Evolutionary conservation across 352 stramenopile species (phyloP).

Genomic region (Phytophthora palmivora): DNA sequence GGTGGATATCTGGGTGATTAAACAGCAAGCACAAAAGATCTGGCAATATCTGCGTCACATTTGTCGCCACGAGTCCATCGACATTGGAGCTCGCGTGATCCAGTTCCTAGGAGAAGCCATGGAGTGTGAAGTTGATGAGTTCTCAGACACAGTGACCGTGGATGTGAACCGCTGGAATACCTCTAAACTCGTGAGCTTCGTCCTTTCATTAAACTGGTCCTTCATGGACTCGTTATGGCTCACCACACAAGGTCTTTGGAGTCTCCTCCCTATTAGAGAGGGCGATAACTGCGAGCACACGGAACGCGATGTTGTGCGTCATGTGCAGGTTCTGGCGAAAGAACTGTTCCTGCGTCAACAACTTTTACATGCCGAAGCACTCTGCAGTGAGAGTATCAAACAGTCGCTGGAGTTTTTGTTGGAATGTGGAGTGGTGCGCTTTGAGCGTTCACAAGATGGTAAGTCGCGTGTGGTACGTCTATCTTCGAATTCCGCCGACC

Average conservation of each 20-base stretch:
- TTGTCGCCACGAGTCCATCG: slow-evolving; percentile 62
- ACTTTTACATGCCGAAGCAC: slow-evolving; percentile 65
- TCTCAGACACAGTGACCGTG: slow-evolving; percentile 32
- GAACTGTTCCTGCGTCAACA: slow-evolving; percentile 51
- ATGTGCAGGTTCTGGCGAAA: slow-evolving; percentile 63
- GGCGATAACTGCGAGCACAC: slow-evolving; percentile 21
- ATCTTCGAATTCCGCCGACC: slow-evolving; percentile 12
- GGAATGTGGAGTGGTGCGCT: slow-evolving; percentile 50
- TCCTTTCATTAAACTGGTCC: slow-evolving; percentile 74
- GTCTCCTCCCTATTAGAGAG: slow-evolving; percentile 27
- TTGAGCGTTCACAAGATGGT: slow-evolving; percentile 37
- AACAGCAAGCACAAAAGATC: slow-evolving; percentile 54
- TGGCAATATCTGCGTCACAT: slow-evolving; percentile 76
- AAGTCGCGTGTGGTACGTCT: slow-evolving; percentile 40
- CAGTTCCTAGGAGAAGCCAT: slow-evolving; percentile 39
- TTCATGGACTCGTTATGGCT: slow-evolving; percentile 84
- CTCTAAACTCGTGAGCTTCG: slow-evolving; percentile 60
- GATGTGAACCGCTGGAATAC: slow-evolving; percentile 45
- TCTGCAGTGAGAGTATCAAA: slow-evolving; percentile 83
- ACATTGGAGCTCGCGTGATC: slow-evolving; percentile 47
- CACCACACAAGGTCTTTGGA: slow-evolving; percentile 56
- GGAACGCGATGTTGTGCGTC: slow-evolving; percentile 59
- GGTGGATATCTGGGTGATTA: slow-evolving; percentile 40
- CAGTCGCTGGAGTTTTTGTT: slow-evolving; percentile 73
- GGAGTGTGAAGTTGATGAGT: slow-evolving; percentile 32